Evolutionary conservation across 257 asterid species (phyloP).

Genomic region (Solanum appendiculatum): DNA sequence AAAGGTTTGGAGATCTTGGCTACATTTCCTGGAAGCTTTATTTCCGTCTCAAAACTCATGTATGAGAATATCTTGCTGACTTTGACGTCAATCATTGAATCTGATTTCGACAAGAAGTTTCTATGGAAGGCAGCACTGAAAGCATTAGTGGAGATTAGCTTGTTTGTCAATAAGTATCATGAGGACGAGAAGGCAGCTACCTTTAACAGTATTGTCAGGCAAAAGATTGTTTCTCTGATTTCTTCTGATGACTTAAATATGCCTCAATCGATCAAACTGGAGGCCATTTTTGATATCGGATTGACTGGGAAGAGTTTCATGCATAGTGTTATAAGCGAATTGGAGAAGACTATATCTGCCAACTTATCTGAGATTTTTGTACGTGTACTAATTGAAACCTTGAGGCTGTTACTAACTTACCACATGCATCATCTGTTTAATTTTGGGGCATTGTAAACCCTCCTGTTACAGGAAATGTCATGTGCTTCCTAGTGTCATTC

Average conservation of each 20-base stretch:
- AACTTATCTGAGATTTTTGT: constrained; percentile 57
- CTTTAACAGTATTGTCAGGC: constrained; percentile 62
- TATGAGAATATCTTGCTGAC: constrained; percentile 55
- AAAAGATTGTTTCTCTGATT: constrained; percentile 43
- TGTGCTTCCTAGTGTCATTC: not conserved
- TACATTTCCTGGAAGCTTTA: constrained; percentile 66
- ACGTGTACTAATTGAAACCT: constrained; percentile 26
- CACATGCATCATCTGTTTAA: not conserved
- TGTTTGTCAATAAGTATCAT: constrained; percentile 35
- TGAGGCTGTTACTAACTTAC: not conserved
- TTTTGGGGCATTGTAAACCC: not conserved
- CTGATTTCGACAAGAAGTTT: constrained; percentile 38
- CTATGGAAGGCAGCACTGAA: constrained; percentile 54
- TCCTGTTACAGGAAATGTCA: not conserved
- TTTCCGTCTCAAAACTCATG: constrained; percentile 33
- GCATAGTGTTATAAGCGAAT: constrained; percentile 49
- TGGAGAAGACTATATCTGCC: constrained; percentile 55
- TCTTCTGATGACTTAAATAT: constrained; percentile 42
- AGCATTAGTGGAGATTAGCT: constrained; percentile 63
- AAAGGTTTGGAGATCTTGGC: constrained; percentile 79
- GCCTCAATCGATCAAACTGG: constrained; percentile 55
- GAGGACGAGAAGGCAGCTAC: constrained; percentile 44
- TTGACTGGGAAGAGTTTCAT: constrained; percentile 46
- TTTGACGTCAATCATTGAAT: constrained; percentile 43
- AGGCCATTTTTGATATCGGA: constrained; percentile 68